Evolutionary conservation across 495 filamentous ascomycete species (phyloP).

Genomic region (Viridothelium virens): DNA sequence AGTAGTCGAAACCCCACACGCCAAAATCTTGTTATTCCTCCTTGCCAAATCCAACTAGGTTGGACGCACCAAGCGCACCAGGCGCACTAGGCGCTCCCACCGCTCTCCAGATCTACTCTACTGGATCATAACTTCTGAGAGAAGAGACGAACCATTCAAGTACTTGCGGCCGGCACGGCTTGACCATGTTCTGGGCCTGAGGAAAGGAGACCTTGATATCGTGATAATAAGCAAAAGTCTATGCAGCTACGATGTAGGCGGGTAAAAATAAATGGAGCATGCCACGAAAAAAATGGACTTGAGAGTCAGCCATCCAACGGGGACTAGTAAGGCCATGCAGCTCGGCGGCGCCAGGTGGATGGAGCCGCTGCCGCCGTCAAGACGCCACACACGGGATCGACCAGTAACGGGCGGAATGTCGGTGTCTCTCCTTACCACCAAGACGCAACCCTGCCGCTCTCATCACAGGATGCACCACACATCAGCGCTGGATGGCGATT

Average conservation of each 20-base stretch:
- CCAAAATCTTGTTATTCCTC: no score
- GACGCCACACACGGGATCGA: not conserved
- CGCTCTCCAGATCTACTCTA: no score
- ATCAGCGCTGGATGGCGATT: not conserved
- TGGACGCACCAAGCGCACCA: no score
- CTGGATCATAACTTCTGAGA: no score
- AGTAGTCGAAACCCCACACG: no score
- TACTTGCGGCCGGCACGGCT: no score
- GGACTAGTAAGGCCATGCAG: not conserved
- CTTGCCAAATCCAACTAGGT: no score
- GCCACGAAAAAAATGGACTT: constrained; percentile 3
- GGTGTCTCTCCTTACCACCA: not conserved
- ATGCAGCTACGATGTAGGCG: not conserved
- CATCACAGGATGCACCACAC: not conserved
- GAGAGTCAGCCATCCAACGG: not conserved
- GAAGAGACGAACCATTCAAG: no score
- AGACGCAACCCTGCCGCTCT: not conserved
- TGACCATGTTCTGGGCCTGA: no score
- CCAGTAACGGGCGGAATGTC: not conserved
- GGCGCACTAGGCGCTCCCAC: no score
- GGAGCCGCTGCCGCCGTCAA: constrained; percentile 9
- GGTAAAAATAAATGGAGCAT: constrained; percentile 8
- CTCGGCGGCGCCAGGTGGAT: constrained; percentile 4
- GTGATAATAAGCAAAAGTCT: not conserved
- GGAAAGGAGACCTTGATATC: no score